A percentile compares a stretch with the other conserved stretches of the same genome.
These are phyloP conservation scores for Fusarium miscanthi DNA, from an alignment of 2,329 filamentous ascomycete genomes.

Conservation along the genomic window DNA sequence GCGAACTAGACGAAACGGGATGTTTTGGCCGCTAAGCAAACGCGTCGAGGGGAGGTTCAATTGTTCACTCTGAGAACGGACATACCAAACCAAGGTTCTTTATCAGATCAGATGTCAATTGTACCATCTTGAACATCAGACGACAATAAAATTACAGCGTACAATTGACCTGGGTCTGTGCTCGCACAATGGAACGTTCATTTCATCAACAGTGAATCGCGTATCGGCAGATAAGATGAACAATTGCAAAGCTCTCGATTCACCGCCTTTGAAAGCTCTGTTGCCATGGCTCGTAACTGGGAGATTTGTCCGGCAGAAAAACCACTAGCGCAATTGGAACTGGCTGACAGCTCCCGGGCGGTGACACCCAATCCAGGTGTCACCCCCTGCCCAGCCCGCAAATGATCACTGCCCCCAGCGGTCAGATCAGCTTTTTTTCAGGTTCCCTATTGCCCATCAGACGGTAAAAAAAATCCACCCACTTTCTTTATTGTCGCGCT, in stretches of 20 bases:
- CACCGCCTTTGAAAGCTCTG: constrained; percentile 21
- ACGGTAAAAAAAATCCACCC: constrained; percentile 28
- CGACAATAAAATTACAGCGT: not conserved
- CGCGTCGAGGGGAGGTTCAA: not conserved
- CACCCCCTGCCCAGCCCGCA: constrained; percentile 29
- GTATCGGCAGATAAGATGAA: constrained; percentile 16
- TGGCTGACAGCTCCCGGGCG: constrained; percentile 24
- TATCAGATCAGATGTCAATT: not conserved
- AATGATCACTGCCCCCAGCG: constrained; percentile 34
- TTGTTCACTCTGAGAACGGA: not conserved
- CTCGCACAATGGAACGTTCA: constrained; percentile 3
- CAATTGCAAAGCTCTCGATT: constrained; percentile 4
- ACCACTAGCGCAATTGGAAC: not conserved
- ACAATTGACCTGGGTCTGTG: constrained; percentile 4
- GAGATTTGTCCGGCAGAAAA: constrained; percentile 8
- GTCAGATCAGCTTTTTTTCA: constrained; percentile 32
- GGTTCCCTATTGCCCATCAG: not conserved
- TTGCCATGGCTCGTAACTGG: not conserved
- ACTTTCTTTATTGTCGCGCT: constrained; percentile 10
- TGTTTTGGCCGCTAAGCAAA: not conserved
- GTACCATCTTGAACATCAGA: not conserved
- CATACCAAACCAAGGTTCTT: not conserved
- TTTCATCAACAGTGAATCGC: constrained; percentile 1
- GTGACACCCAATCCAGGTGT: constrained; percentile 20
- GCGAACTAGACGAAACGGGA: not conserved